Conservation (phyloP, 2,329 filamentous ascomycete genomes). For the Blastomyces percursus region DNA sequence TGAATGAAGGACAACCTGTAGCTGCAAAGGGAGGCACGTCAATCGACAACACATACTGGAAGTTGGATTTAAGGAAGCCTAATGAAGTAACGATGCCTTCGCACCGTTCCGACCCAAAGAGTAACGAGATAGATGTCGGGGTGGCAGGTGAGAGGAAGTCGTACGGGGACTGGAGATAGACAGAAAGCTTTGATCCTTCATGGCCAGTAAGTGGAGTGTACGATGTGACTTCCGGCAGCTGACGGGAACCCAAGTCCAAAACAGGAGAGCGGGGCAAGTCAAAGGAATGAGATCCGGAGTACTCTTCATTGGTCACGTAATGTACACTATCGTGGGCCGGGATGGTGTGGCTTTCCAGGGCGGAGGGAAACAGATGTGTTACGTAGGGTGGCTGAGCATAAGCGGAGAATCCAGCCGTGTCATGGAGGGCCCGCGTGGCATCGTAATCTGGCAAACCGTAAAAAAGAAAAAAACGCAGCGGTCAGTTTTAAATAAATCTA, state of each 20-base stretch:
- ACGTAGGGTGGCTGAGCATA: conserved; percentile 32
- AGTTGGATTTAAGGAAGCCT: conserved; percentile 47
- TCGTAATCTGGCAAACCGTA: conserved; percentile 25
- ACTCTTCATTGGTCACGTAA: conserved; percentile 30
- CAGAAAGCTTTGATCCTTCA: conserved; percentile 57
- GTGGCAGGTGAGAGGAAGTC: conserved; percentile 54
- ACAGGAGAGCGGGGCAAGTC: conserved; percentile 57
- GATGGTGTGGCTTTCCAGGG: conserved; percentile 32
- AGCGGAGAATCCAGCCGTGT: conserved; percentile 32
- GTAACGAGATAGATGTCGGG: conserved; percentile 47
- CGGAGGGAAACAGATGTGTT: conserved; percentile 31
- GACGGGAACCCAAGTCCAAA: conserved; percentile 50
- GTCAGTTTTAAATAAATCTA: conserved; percentile 8
- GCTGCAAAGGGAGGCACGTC: conserved; percentile 57
- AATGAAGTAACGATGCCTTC: conserved; percentile 54
- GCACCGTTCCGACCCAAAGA: conserved; percentile 69
- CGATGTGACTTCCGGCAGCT: conserved; percentile 54
- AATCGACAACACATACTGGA: conserved; percentile 60
- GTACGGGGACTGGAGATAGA: conserved; percentile 65
- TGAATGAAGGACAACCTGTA: conserved; percentile 45
- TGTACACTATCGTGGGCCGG: conserved; percentile 33
- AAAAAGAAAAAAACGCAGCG: conserved; percentile 4
- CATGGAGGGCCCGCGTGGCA: conserved; percentile 28
- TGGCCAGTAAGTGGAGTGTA: conserved; percentile 59
- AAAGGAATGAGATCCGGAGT: conserved; percentile 34